Base-by-base conservation (phyloP, 768 basidiomycete genomes). In the Suillus cothurnatus region DNA sequence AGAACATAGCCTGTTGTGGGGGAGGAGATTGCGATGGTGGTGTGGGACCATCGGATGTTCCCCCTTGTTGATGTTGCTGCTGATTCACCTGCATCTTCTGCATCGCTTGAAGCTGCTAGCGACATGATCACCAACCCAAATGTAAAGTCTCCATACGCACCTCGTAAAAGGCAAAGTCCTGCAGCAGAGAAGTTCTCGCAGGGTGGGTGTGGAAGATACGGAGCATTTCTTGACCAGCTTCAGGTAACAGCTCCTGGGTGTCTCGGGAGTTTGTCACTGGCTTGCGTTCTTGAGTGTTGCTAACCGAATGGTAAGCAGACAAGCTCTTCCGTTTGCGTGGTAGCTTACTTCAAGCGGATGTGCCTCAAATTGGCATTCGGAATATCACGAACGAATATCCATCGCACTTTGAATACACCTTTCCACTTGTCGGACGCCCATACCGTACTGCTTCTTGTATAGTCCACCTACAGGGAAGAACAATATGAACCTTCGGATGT, bases 361-460 rank as follows among this genome's bases (percentile, higher is more conserved):
- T 97, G 95, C 57, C 95, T 84, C 56, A 97, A 78, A 61, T 89
- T 92, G 68, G 92, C 86, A 72, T 96, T 96, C 31, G 94, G 95
- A 59, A 95, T 95, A 73, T 98, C 97, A 64, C 95, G 89, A 64
- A 99, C 95, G 74, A 95, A 99, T 68, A 99, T 89, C 97, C 97
- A 99, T 64, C 91, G 86, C 31, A 99, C 94, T 80, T 96, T 97
- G 83, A 99, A 97, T 61, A 99, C 94, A 28, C 97, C 97, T 78
- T 99, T 99, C 97, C 97, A 99, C 76, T 99, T 99, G 79, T 99
- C 96, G 39, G 96, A 96, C 1, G 96, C 96, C 97, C 97, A 99
- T 23, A 99, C 97, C 1, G 92, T 98, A 67, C 93, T 95, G 74
- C 94, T 95, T 65, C 91, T 86, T 6, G 92, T 91, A 76, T 99